Base-by-base conservation (phyloP, 768 basidiomycete genomes). In the Tylopilus felleus region DNA sequence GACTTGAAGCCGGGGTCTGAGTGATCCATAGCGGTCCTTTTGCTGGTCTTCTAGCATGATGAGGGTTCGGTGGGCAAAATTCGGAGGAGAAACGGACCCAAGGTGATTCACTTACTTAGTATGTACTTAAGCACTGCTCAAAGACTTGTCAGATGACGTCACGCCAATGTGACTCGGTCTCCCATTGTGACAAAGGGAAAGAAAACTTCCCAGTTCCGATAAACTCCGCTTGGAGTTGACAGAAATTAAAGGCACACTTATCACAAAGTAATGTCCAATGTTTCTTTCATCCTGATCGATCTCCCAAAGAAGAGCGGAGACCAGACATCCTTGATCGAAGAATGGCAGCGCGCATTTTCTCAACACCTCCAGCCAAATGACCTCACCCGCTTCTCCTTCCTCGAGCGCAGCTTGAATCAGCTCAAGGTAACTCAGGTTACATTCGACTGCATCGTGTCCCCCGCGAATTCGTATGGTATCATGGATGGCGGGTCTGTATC, bases 31-130 rank as follows among this genome's bases (percentile, higher is more conserved):
- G 1, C 12, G 27, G n/a, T 31, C 50, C 17, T 47, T 27, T 22
- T 45, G 39, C 5, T 49, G 53, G 8, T 48, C 52, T 33, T 57
- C 52, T 23, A 48, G 21, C 60, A 65, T 62, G 42, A 28, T 33
- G 23, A 25, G 22, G 47, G 25, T 14, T 25, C 6, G 8, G 5
- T 10, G 6, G 22, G 23, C 17, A 25, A 29, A 10, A n/a, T 23
- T 8, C 5, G 33, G 16, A 14, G 17, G 5, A n/a, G 16, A 36
- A 33, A 35, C n/a, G 40, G 14, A 14, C 22, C 14, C n/a, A 41
- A 22, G 22, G 35, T 36, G 35, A 14, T 36, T 29, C n/a, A n/a
- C n/a, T n/a, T n/a, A n/a, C n/a, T n/a, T n/a, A n/a, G n/a, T n/a
- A n/a, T n/a, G n/a, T n/a, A n/a, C n/a, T n/a, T n/a, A n/a, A n/a